Base-by-base conservation (phyloP, 1,284 basidiomycete species). In the Ceratobasidium papillatum region DNA sequence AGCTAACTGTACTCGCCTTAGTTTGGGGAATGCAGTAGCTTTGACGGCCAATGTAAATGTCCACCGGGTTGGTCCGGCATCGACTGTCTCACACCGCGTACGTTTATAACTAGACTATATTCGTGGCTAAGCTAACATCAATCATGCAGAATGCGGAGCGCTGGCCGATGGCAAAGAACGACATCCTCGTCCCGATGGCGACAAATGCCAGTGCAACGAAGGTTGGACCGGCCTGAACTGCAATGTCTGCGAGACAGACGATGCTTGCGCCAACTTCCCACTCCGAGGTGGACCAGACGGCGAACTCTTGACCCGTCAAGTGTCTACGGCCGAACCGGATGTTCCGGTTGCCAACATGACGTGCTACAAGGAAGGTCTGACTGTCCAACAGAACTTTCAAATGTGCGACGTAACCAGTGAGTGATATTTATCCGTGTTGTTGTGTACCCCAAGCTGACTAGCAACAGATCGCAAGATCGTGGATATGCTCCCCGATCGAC, bases 221-320 rank as follows among this genome's bases (percentile, higher is more conserved):
- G 96, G 96, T 0, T 99, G 96, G 96, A 88, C 87, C 61, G 96
- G 97, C 14, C 92, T 99, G 78, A 99, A 98, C 81, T 99, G 96
- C 84, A 98, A 98, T 82, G 95, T 98, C 0, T 98, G 96, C 83
- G 85, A 95, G 82, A 90, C 86, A 52, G 89, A 98, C 81, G 80
- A 88, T 49, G 89, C 94, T 1, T 98, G 96, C 81, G 81, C 86
- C 19, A 89, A 86, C 1, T 95, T 96, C 81, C 91, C 91, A 19
- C 85, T 94, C 32, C 85, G 85, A 0, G 78, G 77, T 41, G 68
- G 80, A 38, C 65, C 72, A n/a, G 76, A 77, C 22, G 73, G 62
- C 27, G 87, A 87, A 32, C 85, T 83, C 78, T 86, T 32, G 82
- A 83, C 3, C 81, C 59, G 30, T 14, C 84, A 4, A 81, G 80